These are phyloP conservation scores for Tilletia caries DNA, from an alignment of 1,284 basidiomycete genomes.

Conservation along the genomic window DNA sequence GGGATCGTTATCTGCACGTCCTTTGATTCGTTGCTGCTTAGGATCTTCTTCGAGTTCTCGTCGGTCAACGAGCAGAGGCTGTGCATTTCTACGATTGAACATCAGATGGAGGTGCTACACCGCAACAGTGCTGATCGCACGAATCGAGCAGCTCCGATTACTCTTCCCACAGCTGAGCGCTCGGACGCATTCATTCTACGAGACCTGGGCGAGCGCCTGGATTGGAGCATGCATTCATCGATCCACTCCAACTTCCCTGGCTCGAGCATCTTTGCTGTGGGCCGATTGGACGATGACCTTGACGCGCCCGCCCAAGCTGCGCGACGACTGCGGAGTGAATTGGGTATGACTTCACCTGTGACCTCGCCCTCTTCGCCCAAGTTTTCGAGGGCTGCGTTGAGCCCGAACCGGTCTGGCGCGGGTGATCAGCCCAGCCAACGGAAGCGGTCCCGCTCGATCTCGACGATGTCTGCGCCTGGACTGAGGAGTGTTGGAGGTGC, in stretches of 20 bases:
- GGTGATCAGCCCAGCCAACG: not conserved
- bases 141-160: no score
- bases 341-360: not conserved
- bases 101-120: conserved; percentile 57
- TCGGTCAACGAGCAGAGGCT: conserved; percentile 72
- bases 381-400: not conserved
- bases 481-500: not conserved
- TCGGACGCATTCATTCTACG: conserved; percentile 35
- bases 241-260: conserved; percentile 20
- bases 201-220: conserved; percentile 38
- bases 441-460: conserved; percentile 3
- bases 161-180: conserved; percentile 17
- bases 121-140: not conserved
- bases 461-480: conserved; percentile 8
- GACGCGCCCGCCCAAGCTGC: conserved; percentile 11
- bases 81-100: conserved; percentile 71
- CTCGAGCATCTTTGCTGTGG: conserved; percentile 10
- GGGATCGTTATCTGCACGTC: no score
- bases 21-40: not conserved
- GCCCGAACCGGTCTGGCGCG: no score
- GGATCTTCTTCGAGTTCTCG: conserved; percentile 85
- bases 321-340: not conserved
- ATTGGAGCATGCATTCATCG: conserved; percentile 26
- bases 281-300: not conserved
- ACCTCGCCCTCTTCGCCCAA: conserved; percentile 1